These are phyloP conservation scores for Plenodomus biglobosus DNA, from an alignment of 2,329 filamentous ascomycete species.

Conservation along the genomic window DNA sequence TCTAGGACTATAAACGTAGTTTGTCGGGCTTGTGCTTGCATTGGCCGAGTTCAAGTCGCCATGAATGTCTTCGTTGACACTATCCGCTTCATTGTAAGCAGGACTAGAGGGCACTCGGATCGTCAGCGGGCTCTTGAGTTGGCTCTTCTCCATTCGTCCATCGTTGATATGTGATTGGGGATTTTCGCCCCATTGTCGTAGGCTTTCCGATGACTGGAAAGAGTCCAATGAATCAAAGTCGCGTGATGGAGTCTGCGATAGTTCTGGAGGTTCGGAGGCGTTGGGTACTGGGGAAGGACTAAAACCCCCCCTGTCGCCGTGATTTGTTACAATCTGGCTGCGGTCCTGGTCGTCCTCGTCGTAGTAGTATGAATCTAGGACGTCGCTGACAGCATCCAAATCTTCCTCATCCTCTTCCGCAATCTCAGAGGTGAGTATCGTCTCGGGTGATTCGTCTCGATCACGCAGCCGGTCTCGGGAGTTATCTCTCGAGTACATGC, in stretches of 20 bases:
- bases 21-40: constrained; percentile 19
- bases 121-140: constrained; percentile 14
- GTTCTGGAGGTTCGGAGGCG: constrained; percentile 27
- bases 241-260: constrained; percentile 33
- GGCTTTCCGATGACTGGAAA: constrained; percentile 26
- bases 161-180: constrained; percentile 7
- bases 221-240: constrained; percentile 29
- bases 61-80: constrained; percentile 6
- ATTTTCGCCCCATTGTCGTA: constrained; percentile 22
- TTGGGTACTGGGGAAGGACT: constrained; percentile 21
- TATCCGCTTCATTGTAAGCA: constrained; percentile 11
- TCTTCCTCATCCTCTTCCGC: constrained; percentile 38
- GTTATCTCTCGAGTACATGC: constrained; percentile 49
- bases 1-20: constrained; percentile 16
- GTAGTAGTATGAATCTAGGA: constrained; percentile 62
- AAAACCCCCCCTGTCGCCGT: constrained; percentile 7
- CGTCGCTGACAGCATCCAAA: constrained; percentile 60
- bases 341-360: constrained; percentile 48
- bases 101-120: constrained; percentile 13
- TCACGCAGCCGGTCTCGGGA: constrained; percentile 29
- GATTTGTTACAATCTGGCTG: constrained; percentile 11
- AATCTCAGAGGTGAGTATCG: constrained; percentile 24
- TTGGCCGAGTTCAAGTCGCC: constrained; percentile 12
- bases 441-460: constrained; percentile 36
- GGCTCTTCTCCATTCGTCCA: constrained; percentile 7